Conservation (phyloP, 352 stramenopile genomes). For the Phytophthora syringae region DNA sequence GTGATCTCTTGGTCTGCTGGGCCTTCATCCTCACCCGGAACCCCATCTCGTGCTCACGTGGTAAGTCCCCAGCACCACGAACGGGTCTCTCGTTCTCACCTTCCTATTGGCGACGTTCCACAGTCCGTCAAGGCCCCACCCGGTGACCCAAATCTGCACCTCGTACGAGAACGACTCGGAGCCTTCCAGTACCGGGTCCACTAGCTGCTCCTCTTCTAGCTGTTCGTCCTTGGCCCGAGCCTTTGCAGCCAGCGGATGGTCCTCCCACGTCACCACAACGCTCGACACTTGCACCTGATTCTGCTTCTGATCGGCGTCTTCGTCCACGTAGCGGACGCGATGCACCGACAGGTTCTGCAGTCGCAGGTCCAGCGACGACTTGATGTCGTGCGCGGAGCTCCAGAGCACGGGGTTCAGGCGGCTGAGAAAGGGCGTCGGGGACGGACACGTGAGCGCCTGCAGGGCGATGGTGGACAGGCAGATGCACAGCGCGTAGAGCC, state of each 20-base stretch:
- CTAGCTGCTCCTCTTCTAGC: conserved; percentile 21
- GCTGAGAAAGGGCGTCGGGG: conserved; percentile 22
- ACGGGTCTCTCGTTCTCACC: conserved; percentile 54
- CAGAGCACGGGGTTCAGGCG: conserved; percentile 24
- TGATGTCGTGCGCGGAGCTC: conserved; percentile 3
- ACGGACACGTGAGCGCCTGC: conserved; percentile 30
- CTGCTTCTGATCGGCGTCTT: conserved; percentile 3
- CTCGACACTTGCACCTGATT: conserved; percentile 33
- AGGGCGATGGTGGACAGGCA: conserved; percentile 38
- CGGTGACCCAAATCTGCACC: conserved; percentile 74
- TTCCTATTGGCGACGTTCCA: conserved; percentile 64
- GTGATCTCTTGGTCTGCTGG: conserved; percentile 29
- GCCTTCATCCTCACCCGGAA: conserved; percentile 70
- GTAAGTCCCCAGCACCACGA: conserved; percentile 59
- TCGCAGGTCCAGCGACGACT: conserved; percentile 41
- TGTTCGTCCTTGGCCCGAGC: conserved; percentile 21
- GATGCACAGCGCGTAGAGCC: conserved; percentile 33
- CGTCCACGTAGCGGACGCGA: conserved; percentile 57
- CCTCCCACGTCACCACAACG: conserved; percentile 76
- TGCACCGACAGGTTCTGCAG: conserved; percentile 69
- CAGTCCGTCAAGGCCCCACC: conserved; percentile 67
- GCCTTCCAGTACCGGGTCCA: conserved; percentile 2
- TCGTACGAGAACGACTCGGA: conserved; percentile 52
- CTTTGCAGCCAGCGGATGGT: conserved; percentile 44
- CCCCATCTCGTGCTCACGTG: conserved; percentile 54